Percentiles rank a stretch among this genome's conserved stretches.
Conservation (phyloP, 352 stramenopile genomes). For the Peronospora farinosa region DNA sequence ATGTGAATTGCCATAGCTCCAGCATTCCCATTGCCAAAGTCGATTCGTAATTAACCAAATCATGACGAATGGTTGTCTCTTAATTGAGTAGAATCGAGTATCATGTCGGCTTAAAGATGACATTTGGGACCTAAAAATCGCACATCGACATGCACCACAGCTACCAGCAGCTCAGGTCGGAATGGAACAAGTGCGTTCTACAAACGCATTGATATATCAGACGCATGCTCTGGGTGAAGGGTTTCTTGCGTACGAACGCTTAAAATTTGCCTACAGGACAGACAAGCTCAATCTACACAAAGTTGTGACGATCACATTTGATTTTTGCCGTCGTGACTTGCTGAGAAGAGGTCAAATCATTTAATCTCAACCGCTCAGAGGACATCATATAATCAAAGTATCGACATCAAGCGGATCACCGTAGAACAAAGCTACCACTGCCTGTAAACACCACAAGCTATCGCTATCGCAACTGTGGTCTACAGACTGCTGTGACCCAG, state of each 20-base stretch:
- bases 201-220: constrained; percentile 30
- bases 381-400: constrained; percentile 44
- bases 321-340: neutral
- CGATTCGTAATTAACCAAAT: constrained; percentile 16
- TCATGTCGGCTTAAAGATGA: too few relatives aligned
- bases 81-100: too few relatives aligned
- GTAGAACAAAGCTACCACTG: constrained; percentile 48
- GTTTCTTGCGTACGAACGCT: constrained; percentile 35
- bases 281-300: constrained; percentile 59
- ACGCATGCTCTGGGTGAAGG: constrained; percentile 37
- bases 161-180: constrained; percentile 23
- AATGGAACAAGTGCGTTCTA: constrained; percentile 15
- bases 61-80: too few relatives aligned
- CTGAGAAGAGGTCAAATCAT: constrained; percentile 47
- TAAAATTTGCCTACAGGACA: constrained; percentile 70
- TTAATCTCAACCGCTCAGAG: constrained; percentile 45
- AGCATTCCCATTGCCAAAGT: constrained; percentile 13
- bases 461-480: constrained; percentile 71
- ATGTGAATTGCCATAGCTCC: constrained; percentile 32
- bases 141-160: constrained; percentile 24
- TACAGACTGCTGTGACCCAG: constrained; percentile 76
- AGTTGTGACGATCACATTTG: constrained; percentile 27
- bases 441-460: constrained; percentile 71
- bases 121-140: too few relatives aligned
- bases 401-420: constrained; percentile 62